Base-by-base conservation (phyloP, 768 basidiomycete species). In the Mycena vulgaris region DNA sequence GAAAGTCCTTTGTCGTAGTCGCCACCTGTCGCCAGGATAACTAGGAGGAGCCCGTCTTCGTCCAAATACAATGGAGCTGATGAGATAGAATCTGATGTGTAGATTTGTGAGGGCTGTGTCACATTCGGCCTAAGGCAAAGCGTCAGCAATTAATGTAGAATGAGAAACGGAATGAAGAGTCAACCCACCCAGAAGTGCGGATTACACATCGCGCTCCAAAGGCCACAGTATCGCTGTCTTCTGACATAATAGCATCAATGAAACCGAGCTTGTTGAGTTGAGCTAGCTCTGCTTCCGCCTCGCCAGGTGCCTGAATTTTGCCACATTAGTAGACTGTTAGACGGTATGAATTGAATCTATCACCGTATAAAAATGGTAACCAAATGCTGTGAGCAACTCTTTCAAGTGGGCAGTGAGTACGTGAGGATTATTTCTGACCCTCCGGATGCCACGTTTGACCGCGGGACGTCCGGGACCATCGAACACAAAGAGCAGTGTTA, bases 201-300 rank as follows among this genome's bases (percentile, higher is more conserved):
- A 93, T 84, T n/a, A 93, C 90, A 66, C 84, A 86, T 72, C 83
- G 84, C 75, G 90, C 92, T 21, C 92, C 93, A 77, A 92, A 94
- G 31, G 93, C 90, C 58, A 94, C 85, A 31, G 93, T 80, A 78
- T 94, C 93, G 1, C 91, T 92, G 78, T 94, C 93, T 76, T 93
- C 93, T 5, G 93, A 93, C 71, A 94, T 86, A 80, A 94, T 87
- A 5, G 89, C 92, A 78, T 93, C 90, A 51, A 93, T 89, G 39
- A 88, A 73, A n/a, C 90, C 90, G 57, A 82, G 75, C 61, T 85
- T 85, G 72, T 93, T 93, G 51, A 94, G 84, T 76, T 88, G 93
- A 58, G 89, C 89, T 70, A 94, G 83, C 78, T 94, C 93, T 0
- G 93, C 92, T 71, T 94, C 93, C 2, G 93, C 93, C 79, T 94